Conservation (phyloP, 352 stramenopile species). For the Globisporangium irregulare region DNA sequence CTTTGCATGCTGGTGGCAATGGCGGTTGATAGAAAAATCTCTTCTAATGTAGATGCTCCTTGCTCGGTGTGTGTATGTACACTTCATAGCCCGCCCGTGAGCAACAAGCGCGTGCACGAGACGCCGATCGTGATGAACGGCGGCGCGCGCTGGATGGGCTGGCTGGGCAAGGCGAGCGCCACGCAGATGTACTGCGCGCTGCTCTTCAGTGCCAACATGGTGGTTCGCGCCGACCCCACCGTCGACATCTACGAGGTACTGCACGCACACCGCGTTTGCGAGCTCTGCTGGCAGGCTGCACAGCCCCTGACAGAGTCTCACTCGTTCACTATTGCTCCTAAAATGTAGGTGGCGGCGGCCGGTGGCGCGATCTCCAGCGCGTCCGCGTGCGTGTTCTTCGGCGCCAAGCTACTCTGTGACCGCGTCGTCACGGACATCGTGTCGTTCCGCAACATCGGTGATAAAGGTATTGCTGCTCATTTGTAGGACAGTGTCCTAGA, state of each 20-base stretch:
- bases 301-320: not conserved
- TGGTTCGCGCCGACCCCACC: slow-evolving; percentile 50
- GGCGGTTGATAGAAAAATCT: too few species aligned
- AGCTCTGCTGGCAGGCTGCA: not conserved
- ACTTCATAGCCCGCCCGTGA: slow-evolving; percentile 18
- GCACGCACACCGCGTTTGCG: not conserved
- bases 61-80: not conserved
- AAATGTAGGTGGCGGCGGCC: slow-evolving; percentile 36
- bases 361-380: slow-evolving; percentile 64
- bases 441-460: slow-evolving; percentile 56
- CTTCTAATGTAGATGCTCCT: not conserved
- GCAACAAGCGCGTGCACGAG: slow-evolving; percentile 47
- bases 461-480: slow-evolving; percentile 29
- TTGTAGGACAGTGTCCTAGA: not conserved
- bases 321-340: not conserved
- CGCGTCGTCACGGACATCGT: slow-evolving; percentile 69
- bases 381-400: slow-evolving; percentile 65
- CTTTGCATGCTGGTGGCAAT: not conserved
- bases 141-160: slow-evolving; percentile 47
- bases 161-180: slow-evolving; percentile 53
- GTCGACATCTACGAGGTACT: slow-evolving; percentile 55
- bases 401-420: slow-evolving; percentile 66
- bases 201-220: slow-evolving; percentile 56
- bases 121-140: slow-evolving; percentile 50
- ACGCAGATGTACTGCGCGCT: slow-evolving; percentile 78